Base-by-base conservation (phyloP, 306 rosid genomes). In the Malus asiatica region DNA sequence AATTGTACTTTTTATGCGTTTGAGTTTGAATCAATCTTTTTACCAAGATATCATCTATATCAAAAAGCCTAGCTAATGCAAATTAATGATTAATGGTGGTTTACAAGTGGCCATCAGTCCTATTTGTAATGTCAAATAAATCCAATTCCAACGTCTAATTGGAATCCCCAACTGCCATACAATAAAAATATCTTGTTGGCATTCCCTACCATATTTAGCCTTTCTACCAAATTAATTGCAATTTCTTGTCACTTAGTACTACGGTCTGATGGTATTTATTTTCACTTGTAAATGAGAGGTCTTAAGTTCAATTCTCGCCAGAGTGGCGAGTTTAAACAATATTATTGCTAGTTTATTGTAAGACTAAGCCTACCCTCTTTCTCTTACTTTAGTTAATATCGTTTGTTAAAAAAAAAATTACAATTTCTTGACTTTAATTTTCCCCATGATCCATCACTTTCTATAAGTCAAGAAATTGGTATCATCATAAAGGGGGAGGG, bases 341-440 rank as follows among this genome's bases (percentile, higher is more conserved):
- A 35, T 35, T 35, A 35, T 35, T 35, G 8, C 40, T 35, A 35
- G 40, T 1, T 7, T 1, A 35, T 35, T 35, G 8, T 35, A 2
- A 35, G 0, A 1, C 2, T 35, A 35, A 35, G 0, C 0, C 0
- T 0, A 35, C 8, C 2, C 0, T 35, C 2, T 32, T 3, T 1
- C 7, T 33, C 3, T 33, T 33, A 33, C 1, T 33, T 1, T 33
- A 33, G 1, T 33, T 35, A 35, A 35, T 35, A 35, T 35, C 2
- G 8, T 35, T 35, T 35, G 40, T 35, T 35, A 33, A 35, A 35
- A 35, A 35, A 33, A 35, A 6, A 35, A 35, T 35, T 35, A 0
- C 40, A 35, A 35, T 35, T 38, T 7, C 12, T 42, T 42, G 45
- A 42, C 45, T 42, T 42, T 42, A 42, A 42, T 42, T 42, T 53